Evolutionary conservation across 2,329 filamentous ascomycete genomes (phyloP), one percentile per base, ranked within the genome.

Genomic region (Thyridium curvatum): DNA sequence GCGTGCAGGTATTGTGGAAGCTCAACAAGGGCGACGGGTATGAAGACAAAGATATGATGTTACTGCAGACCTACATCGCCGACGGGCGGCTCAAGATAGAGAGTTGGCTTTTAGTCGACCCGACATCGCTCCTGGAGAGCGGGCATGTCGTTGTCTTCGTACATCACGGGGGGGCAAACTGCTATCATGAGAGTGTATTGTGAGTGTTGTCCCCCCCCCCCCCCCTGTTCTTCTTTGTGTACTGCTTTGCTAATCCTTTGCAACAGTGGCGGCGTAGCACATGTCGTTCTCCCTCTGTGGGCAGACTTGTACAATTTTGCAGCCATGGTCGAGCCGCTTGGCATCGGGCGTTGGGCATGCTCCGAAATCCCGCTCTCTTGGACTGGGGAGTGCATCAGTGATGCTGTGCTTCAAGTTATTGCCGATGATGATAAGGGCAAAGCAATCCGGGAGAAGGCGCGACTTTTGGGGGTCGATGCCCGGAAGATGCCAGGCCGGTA

Each of bases 271-370:
- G 68, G 68, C 3, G 53, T 68, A 4, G 61, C 69, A 2, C 69
- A 72, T 31, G 46, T 72, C 6, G 44, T 72, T 5, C 53, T 74
- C 1, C 68, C 71, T 0, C 43, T 61, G 0, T 72, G 69, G 69
- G 52, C 62, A 1, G 69, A 72, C 37, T 56, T 62, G 0, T 69
- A 68, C 38, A 66, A 68, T 35, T 70, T 61, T 38, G 67, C 67
- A 8, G 52, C 53, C 12, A 55, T 60, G 3, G 64, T 59, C 0
- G 67, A 72, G 46, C 62, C 55, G 35, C 46, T 67, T 0, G 61
- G 62, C 0, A 55, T 72, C 9, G 69, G 68, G 1, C 42, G 65
- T 0, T 66, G 61, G 52, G 65, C 51, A 1, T 62, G 55, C 35
- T 50, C 53, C 14, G 46, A 49, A 4, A 52, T 52, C 2, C 59